Evolutionary conservation across 306 rosid genomes (phyloP).

Genomic region (Mucuna pruriens): DNA sequence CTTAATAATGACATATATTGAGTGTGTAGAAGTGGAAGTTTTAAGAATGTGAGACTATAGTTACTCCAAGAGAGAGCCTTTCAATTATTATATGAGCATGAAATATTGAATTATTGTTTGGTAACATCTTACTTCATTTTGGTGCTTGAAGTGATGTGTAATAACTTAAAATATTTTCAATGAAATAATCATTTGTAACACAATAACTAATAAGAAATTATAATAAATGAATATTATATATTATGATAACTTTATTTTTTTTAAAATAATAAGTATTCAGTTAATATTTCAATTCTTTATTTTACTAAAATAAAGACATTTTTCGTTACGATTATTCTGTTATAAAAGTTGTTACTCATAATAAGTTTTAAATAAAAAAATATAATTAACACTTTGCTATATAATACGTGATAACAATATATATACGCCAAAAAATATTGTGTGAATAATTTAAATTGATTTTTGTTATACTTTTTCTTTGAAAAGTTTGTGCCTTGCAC

Average conservation of each 20-base stretch:
- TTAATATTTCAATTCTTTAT: neutral
- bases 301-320: neutral
- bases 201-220: neutral
- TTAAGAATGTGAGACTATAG: conserved; percentile 1
- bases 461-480: neutral
- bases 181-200: neutral
- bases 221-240: neutral
- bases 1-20: neutral
- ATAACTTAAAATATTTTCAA: neutral
- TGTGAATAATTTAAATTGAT: neutral
- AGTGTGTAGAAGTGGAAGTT: neutral
- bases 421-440: no score
- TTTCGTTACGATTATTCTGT: neutral
- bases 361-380: neutral
- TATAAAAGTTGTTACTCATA: neutral
- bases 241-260: neutral
- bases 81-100: neutral
- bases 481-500: neutral
- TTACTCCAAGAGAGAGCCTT: neutral
- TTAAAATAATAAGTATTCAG: neutral
- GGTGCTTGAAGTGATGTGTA: neutral
- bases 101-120: conserved; percentile 12
- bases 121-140: neutral
- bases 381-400: neutral
- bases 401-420: neutral